These are phyloP conservation scores for Funneliformis mosseae DNA, from an alignment of 192 early-diverging fungal genomes.

Conservation along the genomic window DNA sequence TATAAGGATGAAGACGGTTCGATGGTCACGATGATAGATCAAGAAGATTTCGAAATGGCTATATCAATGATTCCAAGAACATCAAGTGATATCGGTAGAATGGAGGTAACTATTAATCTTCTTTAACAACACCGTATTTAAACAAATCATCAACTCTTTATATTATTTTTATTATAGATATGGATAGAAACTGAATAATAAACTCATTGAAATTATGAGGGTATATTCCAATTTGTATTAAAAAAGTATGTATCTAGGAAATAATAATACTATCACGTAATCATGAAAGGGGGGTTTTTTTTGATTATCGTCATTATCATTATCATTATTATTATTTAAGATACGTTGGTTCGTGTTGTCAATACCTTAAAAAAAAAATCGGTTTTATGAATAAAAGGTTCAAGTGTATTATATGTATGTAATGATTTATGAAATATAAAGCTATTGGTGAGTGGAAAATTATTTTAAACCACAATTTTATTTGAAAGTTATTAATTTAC, in stretches of 20 bases:
- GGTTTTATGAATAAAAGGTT: not conserved
- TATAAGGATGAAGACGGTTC: slow-evolving; percentile 89
- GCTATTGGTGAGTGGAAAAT: not conserved
- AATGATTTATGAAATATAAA: not conserved
- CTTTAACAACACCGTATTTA: not conserved
- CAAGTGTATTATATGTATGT: not conserved
- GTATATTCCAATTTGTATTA: not conserved
- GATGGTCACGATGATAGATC: slow-evolving; percentile 85
- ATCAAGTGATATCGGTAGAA: slow-evolving; percentile 2
- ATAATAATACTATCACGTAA: not conserved
- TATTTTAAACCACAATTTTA: no score
- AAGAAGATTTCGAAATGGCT: slow-evolving; percentile 85
- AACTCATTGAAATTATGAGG: not conserved
- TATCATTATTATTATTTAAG: no score
- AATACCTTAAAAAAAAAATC: not conserved
- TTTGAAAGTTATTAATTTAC: no score
- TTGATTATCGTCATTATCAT: no score
- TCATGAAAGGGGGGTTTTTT: not conserved
- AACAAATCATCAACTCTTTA: not conserved
- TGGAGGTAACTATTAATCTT: slow-evolving; percentile 27
- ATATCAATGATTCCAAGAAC: not conserved
- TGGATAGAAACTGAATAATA: not conserved
- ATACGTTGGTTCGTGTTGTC: not conserved
- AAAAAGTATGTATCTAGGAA: not conserved
- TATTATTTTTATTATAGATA: not conserved